Base-by-base conservation (phyloP, 257 asterid species). In the Nyctanthes arbortristis region DNA sequence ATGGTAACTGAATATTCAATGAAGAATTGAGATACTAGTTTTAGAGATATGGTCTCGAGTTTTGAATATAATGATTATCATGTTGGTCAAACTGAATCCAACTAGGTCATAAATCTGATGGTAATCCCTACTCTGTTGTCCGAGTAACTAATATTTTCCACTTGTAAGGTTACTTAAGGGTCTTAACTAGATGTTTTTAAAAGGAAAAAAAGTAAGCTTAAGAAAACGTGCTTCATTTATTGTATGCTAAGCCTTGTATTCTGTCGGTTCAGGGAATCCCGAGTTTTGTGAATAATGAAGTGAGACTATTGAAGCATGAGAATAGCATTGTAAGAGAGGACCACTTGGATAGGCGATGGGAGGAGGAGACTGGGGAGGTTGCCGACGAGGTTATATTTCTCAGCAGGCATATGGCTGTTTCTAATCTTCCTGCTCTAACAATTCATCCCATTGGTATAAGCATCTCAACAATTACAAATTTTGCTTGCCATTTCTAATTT, bases 361-460 rank as follows among this genome's bases (percentile, higher is more conserved):
- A 79, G 63, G 80, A 71, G 25, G 74, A 75, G 0, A 79, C 78
- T 1, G 73, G 66, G 12, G 80, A 79, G 73, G 58, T 22, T 2
- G 83, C 75, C 11, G 68, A 79, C 30, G 80, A 79, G 66, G 75
- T 79, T 71, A 71, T 79, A 54, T 75, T 79, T 67, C 78, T 74
- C 31, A 79, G 84, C 77, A 75, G 31, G 72, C 84, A 75, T 57
- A 61, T 75, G 0, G 80, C 84, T 3, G 73, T 65, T n/a, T 79
- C 84, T 29, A 79, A 75, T 7, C 78, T 80, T 14, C 84, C 80
- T 43, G 80, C 80, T 7, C 79, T 79, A 18, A 79, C 84, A 1
- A 34, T 79, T 40, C 84, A 79, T 40, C 84, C 84, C 11, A 79
- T 79, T 58, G 84, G 84, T 79, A 75, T 16, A 59, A 39, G 4